Base-by-base conservation (phyloP, 306 rosid species). In the Quercus engelmannii region DNA sequence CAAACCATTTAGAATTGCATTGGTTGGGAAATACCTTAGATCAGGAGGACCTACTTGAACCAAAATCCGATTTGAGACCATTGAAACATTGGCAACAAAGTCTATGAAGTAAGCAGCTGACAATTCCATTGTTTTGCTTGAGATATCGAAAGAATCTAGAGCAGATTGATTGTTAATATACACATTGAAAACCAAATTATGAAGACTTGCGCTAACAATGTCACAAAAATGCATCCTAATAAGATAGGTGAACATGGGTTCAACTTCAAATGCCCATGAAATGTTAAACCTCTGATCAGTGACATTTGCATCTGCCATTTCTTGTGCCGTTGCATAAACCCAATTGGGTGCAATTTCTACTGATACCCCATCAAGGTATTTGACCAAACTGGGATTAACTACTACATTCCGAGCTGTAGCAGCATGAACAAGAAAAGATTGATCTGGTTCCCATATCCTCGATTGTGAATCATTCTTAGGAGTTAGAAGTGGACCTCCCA, bases 241-340 rank as follows among this genome's bases (percentile, higher is more conserved):
- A 11, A 81, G 73, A 61, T 81, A 81, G 52, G 78, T 30, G 72
- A 81, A 81, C 61, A 79, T 82, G n/a, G 58, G 25, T 46, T 85
- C 65, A 25, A 78, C 83, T 55, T 78, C 79, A 57, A 81, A 85
- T 61, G 74, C 80, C 85, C 85, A 85, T 43, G 88, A 85, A 64
- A 85, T 78, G 81, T 78, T 85, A 31, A 81, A 81, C 10, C 71
- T 85, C 83, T 85, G 88, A 11, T 75, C 55, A 52, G 72, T 63
- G 54, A 85, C 85, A 63, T 78, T 69, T 63, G 88, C 88, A 38
- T 81, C 83, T 1, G 83, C 88, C 88, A 80, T 85, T 62, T 81
- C 85, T 69, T 85, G 88, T 56, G 88, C 88, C 41, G 85, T 81
- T 7, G 88, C 54, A 43, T 85, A 85, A 74, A 80, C 78, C 80